These are phyloP conservation scores for Calonectria pteridis DNA, from an alignment of 2,329 filamentous ascomycete species.

Conservation along the genomic window DNA sequence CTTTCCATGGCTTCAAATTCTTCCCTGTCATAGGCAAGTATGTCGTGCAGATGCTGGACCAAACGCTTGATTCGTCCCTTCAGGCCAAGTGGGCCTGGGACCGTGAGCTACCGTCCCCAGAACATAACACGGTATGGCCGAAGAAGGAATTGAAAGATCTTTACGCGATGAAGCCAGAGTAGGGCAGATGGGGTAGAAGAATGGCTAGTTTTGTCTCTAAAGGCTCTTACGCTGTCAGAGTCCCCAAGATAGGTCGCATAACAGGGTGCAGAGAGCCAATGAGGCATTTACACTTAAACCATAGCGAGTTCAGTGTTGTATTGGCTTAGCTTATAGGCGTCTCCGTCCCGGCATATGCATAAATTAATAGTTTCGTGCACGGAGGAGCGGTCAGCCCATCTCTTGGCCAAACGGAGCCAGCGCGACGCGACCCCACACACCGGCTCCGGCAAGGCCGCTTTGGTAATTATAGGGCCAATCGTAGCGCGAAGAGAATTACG, in stretches of 20 bases:
- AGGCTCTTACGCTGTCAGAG: not conserved
- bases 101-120: constrained; percentile 66
- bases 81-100: constrained; percentile 69
- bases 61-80: constrained; percentile 56
- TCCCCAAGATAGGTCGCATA: not conserved
- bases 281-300: not conserved
- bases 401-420: not conserved
- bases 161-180: not conserved
- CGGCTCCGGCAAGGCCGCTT: not conserved
- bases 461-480: not conserved
- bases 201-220: not conserved
- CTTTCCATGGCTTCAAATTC: constrained; percentile 78
- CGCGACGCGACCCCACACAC: not conserved
- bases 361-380: not conserved
- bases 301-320: no score
- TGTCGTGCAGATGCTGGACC: constrained; percentile 66
- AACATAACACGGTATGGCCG: constrained; percentile 67
- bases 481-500: not conserved
- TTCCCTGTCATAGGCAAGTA: constrained; percentile 74
- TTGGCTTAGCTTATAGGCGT: not conserved
- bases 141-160: constrained; percentile 69
- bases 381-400: not conserved
- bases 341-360: not conserved
- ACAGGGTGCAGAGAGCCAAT: not conserved
- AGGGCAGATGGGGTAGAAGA: not conserved